A percentile compares a stretch with the other conserved stretches of the same genome.
These are phyloP conservation scores for Coemansia sp. DNA, from an alignment of 192 early-diverging fungal species.

Conservation along the genomic window DNA sequence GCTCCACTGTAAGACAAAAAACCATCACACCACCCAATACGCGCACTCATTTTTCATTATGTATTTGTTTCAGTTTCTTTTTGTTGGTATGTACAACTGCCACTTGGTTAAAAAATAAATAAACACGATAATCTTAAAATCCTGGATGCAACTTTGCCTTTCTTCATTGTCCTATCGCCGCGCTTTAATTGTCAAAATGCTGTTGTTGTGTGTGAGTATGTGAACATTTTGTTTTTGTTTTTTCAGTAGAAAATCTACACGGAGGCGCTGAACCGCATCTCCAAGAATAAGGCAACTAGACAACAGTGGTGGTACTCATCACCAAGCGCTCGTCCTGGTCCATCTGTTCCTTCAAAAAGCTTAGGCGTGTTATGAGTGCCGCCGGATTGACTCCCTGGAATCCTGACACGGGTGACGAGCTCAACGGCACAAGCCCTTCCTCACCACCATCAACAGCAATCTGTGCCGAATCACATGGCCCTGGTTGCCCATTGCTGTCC, in stretches of 20 bases:
- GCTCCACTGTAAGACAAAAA: background rate
- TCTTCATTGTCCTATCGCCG: background rate
- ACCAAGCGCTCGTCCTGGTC: constrained; percentile 43
- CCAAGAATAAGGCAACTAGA: background rate
- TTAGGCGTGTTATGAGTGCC: constrained; percentile 42
- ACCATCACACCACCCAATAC: background rate
- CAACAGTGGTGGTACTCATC: constrained; percentile 3
- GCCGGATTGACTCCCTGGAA: constrained; percentile 43
- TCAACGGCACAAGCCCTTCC: background rate
- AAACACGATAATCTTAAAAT: background rate
- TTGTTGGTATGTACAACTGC: background rate
- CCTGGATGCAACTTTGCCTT: no score
- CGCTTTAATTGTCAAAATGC: no score
- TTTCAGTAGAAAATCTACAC: background rate
- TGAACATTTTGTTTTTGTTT: no score
- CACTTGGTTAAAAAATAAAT: background rate
- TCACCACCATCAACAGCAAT: background rate
- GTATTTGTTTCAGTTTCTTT: constrained; percentile 5
- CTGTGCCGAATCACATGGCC: constrained; percentile 3
- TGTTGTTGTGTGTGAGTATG: no score
- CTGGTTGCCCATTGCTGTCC: background rate
- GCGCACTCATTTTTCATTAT: constrained; percentile 2
- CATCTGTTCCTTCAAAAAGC: constrained; percentile 47
- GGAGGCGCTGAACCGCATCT: background rate
- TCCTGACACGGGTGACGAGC: constrained; percentile 15